phyloP scores from a whole-genome alignment of 148 eudicot genomes.

The Chenopodium album region DNA sequence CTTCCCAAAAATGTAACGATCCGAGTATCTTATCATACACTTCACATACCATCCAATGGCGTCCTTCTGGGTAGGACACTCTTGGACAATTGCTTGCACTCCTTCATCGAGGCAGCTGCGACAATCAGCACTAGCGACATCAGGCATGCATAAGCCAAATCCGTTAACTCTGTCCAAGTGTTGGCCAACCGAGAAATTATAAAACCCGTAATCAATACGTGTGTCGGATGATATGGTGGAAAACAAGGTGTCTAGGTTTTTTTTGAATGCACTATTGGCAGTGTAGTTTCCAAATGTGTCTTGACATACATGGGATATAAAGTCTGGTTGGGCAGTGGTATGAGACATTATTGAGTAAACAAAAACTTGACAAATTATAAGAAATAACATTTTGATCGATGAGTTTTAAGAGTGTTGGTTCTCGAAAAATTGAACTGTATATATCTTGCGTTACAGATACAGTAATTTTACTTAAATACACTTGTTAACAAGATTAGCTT shows the following conservation, averaged over 20 bases:
- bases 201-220: slow-evolving; percentile 32
- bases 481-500: too few relatives aligned
- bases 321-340: slow-evolving; percentile 12
- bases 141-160: slow-evolving; percentile 49
- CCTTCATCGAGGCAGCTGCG: slow-evolving; percentile 33
- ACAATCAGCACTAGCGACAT: slow-evolving; percentile 25
- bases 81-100: not conserved
- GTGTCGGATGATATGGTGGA: slow-evolving; percentile 13
- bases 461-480: too few relatives aligned
- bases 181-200: slow-evolving; percentile 31
- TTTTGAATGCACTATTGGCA: slow-evolving; percentile 13
- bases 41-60: slow-evolving; percentile 39
- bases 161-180: slow-evolving; percentile 33
- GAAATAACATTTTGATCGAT: not conserved
- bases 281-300: slow-evolving; percentile 29
- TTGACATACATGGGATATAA: slow-evolving; percentile 6
- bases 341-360: not conserved
- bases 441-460: too few relatives aligned
- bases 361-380: not conserved
- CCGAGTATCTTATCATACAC: slow-evolving; percentile 46
- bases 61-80: slow-evolving; percentile 37
- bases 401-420: not conserved
- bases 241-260: slow-evolving; percentile 9
- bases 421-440: too few relatives aligned
- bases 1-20: slow-evolving; percentile 26